Percentiles rank a stretch among this genome's conserved stretches.
Conservation (phyloP, 2,329 filamentous ascomycete species). For the Venturiaceae sp. region DNA sequence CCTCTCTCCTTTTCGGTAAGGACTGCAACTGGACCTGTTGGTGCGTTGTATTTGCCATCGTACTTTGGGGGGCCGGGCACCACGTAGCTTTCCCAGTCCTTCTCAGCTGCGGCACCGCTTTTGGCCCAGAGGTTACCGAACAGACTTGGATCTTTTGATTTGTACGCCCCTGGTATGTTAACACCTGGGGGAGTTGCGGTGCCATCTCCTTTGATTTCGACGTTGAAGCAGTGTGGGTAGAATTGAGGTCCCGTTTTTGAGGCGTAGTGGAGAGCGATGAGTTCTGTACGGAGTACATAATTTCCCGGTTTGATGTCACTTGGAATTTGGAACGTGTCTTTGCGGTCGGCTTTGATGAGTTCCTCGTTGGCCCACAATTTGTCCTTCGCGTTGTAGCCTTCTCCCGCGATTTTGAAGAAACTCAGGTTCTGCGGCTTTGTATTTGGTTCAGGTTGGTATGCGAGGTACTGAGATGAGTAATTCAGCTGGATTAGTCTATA, state of each 20-base stretch:
- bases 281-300: neutral
- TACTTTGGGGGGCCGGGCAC: neutral
- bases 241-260: slow-evolving; percentile 12
- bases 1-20: neutral
- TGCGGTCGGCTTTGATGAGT: neutral
- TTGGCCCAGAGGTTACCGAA: neutral
- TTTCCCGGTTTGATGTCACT: neutral
- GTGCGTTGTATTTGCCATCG: slow-evolving; percentile 3
- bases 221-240: slow-evolving; percentile 7
- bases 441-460: no score
- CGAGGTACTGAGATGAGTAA: no score
- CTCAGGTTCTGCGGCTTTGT: no score
- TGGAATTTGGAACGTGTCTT: neutral
- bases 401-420: slow-evolving; percentile 5
- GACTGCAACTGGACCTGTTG: neutral
- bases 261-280: slow-evolving; percentile 12
- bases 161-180: slow-evolving; percentile 2
- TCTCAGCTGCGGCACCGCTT: neutral
- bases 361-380: slow-evolving; percentile 4
- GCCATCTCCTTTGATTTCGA: slow-evolving; percentile 2
- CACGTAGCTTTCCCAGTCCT: no score
- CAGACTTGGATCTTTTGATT: neutral
- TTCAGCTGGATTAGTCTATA: no score
- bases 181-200: neutral
- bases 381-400: neutral